Evolutionary conservation across 2,329 filamentous ascomycete genomes (phyloP).

Genomic region (Coniochaeta sp.): DNA sequence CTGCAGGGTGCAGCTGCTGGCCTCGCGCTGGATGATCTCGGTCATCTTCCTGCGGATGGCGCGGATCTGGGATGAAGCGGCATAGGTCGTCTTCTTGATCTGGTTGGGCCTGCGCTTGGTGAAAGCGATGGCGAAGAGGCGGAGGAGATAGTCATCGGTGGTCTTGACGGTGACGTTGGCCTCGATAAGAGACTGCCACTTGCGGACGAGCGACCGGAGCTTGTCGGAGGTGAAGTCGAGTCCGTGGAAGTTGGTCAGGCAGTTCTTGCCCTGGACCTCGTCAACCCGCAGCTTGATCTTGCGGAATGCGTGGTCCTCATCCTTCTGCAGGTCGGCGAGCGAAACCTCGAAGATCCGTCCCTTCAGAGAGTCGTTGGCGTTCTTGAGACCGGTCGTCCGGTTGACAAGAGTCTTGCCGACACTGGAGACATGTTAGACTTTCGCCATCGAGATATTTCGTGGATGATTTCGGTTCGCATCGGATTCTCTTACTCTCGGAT

Average conservation of each 20-base stretch:
- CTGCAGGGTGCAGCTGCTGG: conserved; percentile 84
- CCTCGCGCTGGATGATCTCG: conserved; percentile 97
- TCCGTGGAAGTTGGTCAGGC: conserved; percentile 99
- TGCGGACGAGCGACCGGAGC: conserved; percentile 96
- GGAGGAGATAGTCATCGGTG: conserved; percentile 98
- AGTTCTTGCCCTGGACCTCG: conserved; percentile 99
- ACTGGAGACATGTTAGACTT: conserved; percentile 45
- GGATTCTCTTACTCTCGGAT: conserved; percentile 75
- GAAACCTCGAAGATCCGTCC: conserved; percentile 98
- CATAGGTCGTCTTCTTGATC: conserved; percentile 99
- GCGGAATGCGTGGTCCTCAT: conserved; percentile 99
- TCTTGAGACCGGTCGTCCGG: conserved; percentile 99
- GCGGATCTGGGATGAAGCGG: conserved; percentile 92
- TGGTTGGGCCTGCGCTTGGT: conserved; percentile 99
- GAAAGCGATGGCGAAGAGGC: conserved; percentile 98
- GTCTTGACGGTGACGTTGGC: conserved; percentile 99
- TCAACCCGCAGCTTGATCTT: conserved; percentile 99
- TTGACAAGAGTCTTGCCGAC: conserved; percentile 99
- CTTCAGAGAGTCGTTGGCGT: conserved; percentile 98
- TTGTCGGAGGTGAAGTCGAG: conserved; percentile 99
- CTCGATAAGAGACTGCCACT: conserved; percentile 99
- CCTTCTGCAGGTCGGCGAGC: conserved; percentile 97
- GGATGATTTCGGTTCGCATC: background rate
- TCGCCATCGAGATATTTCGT: conserved; percentile 2
- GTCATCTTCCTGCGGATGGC: conserved; percentile 99